These are phyloP conservation scores for Metarhizium album DNA, from an alignment of 2,329 filamentous ascomycete genomes.

Conservation along the genomic window DNA sequence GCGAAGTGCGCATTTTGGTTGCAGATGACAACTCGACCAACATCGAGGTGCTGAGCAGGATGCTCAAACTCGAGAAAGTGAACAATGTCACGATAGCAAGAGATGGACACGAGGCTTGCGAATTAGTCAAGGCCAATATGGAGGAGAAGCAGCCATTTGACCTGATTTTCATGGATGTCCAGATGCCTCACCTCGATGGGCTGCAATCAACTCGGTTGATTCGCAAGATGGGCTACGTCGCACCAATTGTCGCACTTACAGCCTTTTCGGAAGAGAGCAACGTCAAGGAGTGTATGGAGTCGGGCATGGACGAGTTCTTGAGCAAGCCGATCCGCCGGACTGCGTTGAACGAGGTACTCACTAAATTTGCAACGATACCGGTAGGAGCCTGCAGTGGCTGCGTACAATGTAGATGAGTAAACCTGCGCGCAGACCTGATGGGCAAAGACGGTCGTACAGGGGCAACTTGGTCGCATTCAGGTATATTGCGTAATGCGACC, in stretches of 20 bases:
- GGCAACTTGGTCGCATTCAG: no score
- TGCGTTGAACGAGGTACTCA: slow-evolving; percentile 74
- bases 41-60: slow-evolving; percentile 46
- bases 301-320: slow-evolving; percentile 87
- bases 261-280: slow-evolving; percentile 89
- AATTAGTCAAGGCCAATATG: slow-evolving; percentile 76
- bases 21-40: slow-evolving; percentile 60
- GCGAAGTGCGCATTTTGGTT: slow-evolving; percentile 70
- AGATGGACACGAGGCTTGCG: slow-evolving; percentile 78
- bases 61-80: slow-evolving; percentile 68
- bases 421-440: no score
- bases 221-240: slow-evolving; percentile 72
- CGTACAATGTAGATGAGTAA: not conserved
- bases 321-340: slow-evolving; percentile 68
- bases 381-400: slow-evolving; percentile 43
- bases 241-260: slow-evolving; percentile 82
- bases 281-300: slow-evolving; percentile 74
- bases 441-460: no score
- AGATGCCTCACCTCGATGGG: slow-evolving; percentile 90
- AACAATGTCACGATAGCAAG: slow-evolving; percentile 83
- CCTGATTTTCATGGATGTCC: slow-evolving; percentile 91
- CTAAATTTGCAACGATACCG: slow-evolving; percentile 71
- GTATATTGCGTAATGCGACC: no score
- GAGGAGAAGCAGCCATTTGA: slow-evolving; percentile 62
- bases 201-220: slow-evolving; percentile 79